phyloP scores from a whole-genome alignment of 257 asterid genomes.

The Solanum paucissectum region DNA sequence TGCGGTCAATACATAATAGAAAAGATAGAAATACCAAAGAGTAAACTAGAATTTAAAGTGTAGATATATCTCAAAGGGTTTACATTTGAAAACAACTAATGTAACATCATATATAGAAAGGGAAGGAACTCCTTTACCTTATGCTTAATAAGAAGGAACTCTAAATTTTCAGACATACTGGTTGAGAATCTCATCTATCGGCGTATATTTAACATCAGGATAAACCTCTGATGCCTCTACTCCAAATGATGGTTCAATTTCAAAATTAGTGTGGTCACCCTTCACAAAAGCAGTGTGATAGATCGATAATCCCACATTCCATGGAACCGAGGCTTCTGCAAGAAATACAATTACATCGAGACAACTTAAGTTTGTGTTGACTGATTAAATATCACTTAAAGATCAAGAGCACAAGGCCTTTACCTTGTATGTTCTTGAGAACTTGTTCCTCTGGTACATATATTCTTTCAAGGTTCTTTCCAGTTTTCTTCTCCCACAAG shows the following conservation, averaged over 20 bases:
- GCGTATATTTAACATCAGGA: slow-evolving; percentile 58
- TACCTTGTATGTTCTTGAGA: slow-evolving; percentile 48
- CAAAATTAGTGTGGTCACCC: slow-evolving; percentile 52
- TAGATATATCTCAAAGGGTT: neutral
- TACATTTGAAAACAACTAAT: neutral
- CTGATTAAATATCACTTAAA: neutral
- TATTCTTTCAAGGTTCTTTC: slow-evolving; percentile 44
- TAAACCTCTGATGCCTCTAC: slow-evolving; percentile 55
- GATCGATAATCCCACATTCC: slow-evolving; percentile 29
- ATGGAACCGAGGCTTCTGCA: slow-evolving; percentile 41
- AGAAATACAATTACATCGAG: neutral
- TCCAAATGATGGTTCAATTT: slow-evolving; percentile 48
- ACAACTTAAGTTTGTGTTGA: neutral
- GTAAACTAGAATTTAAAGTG: neutral
- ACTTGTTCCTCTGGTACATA: slow-evolving; percentile 45
- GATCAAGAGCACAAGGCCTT: neutral
- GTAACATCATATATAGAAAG: neutral
- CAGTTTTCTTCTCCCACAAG: slow-evolving; percentile 70
- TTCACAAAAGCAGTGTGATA: slow-evolving; percentile 40
- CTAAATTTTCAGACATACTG: slow-evolving; percentile 25
- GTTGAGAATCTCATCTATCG: slow-evolving; percentile 38
- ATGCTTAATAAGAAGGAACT: neutral
- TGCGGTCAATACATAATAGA: neutral
- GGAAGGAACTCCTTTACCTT: neutral
- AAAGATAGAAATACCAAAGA: neutral